phyloP scores from a whole-genome alignment of 2,329 filamentous ascomycete species.

The Sporothrix variecibatus region DNA sequence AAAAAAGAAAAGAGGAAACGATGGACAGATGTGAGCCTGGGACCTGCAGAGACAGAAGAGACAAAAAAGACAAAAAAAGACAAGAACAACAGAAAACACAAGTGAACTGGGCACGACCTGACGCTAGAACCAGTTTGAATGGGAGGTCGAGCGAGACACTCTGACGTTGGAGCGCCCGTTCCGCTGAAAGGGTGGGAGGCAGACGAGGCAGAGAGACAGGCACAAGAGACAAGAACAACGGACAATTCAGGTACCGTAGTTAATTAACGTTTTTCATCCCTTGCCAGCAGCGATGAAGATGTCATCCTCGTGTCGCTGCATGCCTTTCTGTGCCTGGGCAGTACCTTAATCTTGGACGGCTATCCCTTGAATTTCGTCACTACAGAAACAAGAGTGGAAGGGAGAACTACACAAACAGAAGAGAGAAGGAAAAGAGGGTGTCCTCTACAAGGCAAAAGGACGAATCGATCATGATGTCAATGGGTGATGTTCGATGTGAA shows the following conservation, averaged over 20 bases:
- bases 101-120: background rate
- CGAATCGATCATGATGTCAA: background rate
- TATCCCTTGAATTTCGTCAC: constrained; percentile 21
- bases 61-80: background rate
- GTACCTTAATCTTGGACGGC: background rate
- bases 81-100: background rate
- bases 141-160: background rate
- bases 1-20: background rate
- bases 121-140: constrained; percentile 12
- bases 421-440: background rate
- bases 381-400: constrained; percentile 25
- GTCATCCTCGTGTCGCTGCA: background rate
- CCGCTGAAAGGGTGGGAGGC: background rate
- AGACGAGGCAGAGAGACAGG: no score
- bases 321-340: background rate
- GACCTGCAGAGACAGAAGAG: background rate
- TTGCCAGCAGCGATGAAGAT: background rate
- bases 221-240: background rate
- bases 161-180: constrained; percentile 2
- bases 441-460: background rate
- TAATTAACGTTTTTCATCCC: background rate
- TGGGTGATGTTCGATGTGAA: background rate
- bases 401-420: background rate
- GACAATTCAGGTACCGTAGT: constrained; percentile 1
- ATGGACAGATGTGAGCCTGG: background rate